Base-by-base conservation (phyloP, 306 rosid species). In the Prinsepia uniflora region DNA sequence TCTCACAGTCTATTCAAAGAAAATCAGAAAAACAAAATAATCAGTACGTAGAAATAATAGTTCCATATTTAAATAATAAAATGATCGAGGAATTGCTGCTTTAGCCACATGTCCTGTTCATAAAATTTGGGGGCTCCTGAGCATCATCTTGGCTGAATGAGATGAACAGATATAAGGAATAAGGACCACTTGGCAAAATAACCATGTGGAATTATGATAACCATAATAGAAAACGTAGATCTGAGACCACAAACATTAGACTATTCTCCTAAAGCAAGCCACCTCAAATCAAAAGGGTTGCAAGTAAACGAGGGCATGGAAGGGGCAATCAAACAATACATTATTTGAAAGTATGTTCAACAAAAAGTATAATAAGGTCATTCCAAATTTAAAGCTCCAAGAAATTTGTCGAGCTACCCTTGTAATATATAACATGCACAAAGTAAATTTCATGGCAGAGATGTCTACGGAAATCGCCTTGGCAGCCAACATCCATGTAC, bases 1-100 rank as follows among this genome's bases (percentile, higher is more conserved):
- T 86, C 92, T 87, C 80, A 91, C 81, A 68, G 87, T 92, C 98
- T 94, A 81, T 74, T 65, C 75, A 79, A 80, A 63, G 72, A 36
- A 66, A 81, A 80, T 49, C 50, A 43, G 60, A 80, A 12, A 12
- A 70, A 69, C 41, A 36, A 36, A 43, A 70, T 50, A 76, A 69
- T 88, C 48, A 88, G 80, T 52, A 75, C 70, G 83, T 7, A 56
- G 54, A 40, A 74, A 42, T 65, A 55, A 15, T 22, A 14, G 12
- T 8, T 20, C 12, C 53, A 59, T 14, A 65, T 41, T 53, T 60
- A 46, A 71, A 40, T 6, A 17, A 19, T 14, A 50, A 56, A 40
- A 39, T 54, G 13, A 70, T 65, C 22, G 61, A 54, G 52, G 71
- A 75, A 78, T 65, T 56, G 79, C 75, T 36, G 67, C 63, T 79